phyloP scores from a whole-genome alignment of 352 stramenopile genomes.

The Phytophthora nicotianae region DNA sequence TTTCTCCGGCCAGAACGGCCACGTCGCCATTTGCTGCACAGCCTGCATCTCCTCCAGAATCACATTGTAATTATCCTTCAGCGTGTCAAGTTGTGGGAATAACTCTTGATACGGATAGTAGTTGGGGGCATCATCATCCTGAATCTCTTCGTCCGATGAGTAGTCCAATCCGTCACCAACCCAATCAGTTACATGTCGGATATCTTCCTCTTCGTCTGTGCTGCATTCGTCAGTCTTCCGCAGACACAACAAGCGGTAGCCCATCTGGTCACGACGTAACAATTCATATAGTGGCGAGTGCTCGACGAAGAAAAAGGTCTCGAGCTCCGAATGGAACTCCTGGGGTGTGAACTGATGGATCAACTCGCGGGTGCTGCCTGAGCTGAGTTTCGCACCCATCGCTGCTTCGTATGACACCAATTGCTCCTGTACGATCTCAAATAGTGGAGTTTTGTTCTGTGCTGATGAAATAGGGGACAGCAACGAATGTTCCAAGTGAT shows the following conservation, averaged over 20 bases:
- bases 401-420: constrained; percentile 50
- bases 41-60: constrained; percentile 82
- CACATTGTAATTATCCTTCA: constrained; percentile 70
- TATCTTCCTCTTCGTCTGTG: constrained; percentile 39
- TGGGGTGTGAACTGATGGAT: constrained; percentile 48
- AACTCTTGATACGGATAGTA: constrained; percentile 79
- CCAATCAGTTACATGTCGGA: constrained; percentile 36
- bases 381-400: constrained; percentile 52
- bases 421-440: constrained; percentile 58
- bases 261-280: constrained; percentile 52
- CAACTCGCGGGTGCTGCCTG: constrained; percentile 31
- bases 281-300: constrained; percentile 50
- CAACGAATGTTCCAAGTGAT: constrained; percentile 47
- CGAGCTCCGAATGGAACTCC: constrained; percentile 59
- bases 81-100: constrained; percentile 77
- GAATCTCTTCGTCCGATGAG: constrained; percentile 62
- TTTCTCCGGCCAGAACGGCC: constrained; percentile 88
- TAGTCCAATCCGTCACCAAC: constrained; percentile 39
- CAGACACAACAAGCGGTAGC: constrained; percentile 57
- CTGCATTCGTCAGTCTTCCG: constrained; percentile 39
- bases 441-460: constrained; percentile 32
- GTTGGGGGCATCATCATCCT: constrained; percentile 73
- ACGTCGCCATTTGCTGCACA: constrained; percentile 60
- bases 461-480: constrained; percentile 42
- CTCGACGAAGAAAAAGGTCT: constrained; percentile 62